Evolutionary conservation across 768 basidiomycete genomes (phyloP), one percentile per base, ranked within the genome.

Genomic region (Hemileccinum impolitum): DNA sequence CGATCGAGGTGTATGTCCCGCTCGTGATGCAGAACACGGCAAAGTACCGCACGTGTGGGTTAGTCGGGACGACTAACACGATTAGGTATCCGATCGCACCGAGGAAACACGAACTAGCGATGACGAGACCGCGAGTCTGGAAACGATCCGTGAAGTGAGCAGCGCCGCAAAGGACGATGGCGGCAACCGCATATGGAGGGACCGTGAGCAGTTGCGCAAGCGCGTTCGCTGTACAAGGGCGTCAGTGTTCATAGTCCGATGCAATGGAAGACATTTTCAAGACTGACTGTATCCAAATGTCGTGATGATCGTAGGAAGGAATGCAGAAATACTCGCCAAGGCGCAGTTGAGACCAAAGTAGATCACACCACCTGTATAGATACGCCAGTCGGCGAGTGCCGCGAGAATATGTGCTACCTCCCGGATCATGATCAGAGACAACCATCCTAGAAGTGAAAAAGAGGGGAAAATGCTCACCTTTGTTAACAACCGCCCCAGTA

Each of bases 291-390:
- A 82, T 30, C 86, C 86, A 48, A 90, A 81, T 0, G 84, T 87
- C 37, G 72, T 74, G 38, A 92, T 80, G 58, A 92, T 88, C 3
- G 88, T 91, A 3, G 90, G 90, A 46, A 93, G 69, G 70, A 93
- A 93, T 0, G 88, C 87, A 19, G 84, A 83, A 31, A 85, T 85
- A 9, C 88, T 86, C n/a, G 86, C 82, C 14, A 90, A 70, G 18
- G 87, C 84, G 43, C 79, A 80, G 58, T 90, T 90, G 43, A 87
- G 68, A 26, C 85, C 87, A 60, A 90, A 89, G 64, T 88, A 90
- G 51, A 90, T 81, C 25, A 82, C 76, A 0, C 89, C 89, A 0
- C 75, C 87, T 8, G 71, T 58, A 56, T 87, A 57, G 45, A 84
- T 79, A 57, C 83, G 79, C 89, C 87, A 90, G 62, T 90, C 90